Percentiles rank a stretch among this genome's conserved stretches.
Conservation (phyloP, 179 eudicot species). For the Silene noctiflora region DNA sequence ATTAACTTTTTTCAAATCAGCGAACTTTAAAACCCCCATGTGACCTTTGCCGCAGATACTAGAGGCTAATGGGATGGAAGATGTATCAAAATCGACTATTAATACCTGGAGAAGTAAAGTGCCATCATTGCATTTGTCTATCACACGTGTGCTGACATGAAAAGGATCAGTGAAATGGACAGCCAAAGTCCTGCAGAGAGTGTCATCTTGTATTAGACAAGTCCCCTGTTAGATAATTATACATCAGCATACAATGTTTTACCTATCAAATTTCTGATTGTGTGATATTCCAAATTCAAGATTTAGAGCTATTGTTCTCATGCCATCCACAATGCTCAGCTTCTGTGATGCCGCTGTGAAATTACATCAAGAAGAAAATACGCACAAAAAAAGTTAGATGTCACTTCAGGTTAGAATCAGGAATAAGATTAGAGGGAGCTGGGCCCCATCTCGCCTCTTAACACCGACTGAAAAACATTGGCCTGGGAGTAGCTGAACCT, state of each 20-base stretch:
- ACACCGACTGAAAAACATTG: neutral
- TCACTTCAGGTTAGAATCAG: neutral
- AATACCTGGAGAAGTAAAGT: constrained; percentile 92
- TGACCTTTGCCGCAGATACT: neutral
- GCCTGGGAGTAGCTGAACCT: neutral
- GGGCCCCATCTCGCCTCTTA: constrained; percentile 1
- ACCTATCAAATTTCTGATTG: constrained; percentile 91
- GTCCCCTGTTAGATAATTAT: constrained; percentile 6
- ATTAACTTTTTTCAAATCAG: neutral
- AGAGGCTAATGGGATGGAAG: neutral
- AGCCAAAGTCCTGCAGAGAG: constrained; percentile 70
- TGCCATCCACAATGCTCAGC: constrained; percentile 80
- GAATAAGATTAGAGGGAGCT: constrained; percentile 9
- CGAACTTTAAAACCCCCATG: constrained; percentile 2
- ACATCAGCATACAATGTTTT: constrained; percentile 12
- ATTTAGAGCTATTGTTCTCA: constrained; percentile 93
- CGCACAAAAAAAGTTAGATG: constrained; percentile 13
- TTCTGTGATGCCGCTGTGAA: constrained; percentile 53
- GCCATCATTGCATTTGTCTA: constrained; percentile 88
- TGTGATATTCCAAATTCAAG: constrained; percentile 95
- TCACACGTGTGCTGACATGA: constrained; percentile 76
- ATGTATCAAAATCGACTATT: constrained; percentile 10
- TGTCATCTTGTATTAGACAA: constrained; percentile 26
- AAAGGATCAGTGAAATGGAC: constrained; percentile 98
- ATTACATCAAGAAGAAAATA: constrained; percentile 19